Base-by-base conservation (phyloP, 2,329 filamentous ascomycete species). In the Claviceps sp. region DNA sequence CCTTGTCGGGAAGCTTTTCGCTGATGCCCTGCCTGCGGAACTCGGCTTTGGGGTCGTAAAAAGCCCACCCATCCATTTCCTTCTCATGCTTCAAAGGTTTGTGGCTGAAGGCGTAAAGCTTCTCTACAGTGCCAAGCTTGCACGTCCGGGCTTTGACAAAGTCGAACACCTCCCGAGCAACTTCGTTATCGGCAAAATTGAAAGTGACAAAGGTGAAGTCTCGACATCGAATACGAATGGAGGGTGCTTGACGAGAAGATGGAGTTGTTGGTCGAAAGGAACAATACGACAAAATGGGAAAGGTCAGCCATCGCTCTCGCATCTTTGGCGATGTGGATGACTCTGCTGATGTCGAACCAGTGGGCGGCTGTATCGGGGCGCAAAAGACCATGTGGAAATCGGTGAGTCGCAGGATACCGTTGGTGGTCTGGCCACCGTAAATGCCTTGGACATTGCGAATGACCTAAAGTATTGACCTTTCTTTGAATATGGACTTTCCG, bases 171-270 rank as follows among this genome's bases (percentile, higher is more conserved):
- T 95, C 87, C 53, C 86, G 81, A 8, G 89, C 91, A 57, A 82
- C 75, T 51, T 76, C 76, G 61, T 90, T 85, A 52, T 85, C 81
- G 20, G 72, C 64, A 64, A 98, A 95, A 68, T 90, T 89, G 70
- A 98, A 90, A 55, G 87, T 90, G 55, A 95, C 82, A 67, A 90
- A 95, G 48, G 82, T 91, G 66, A 98, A 97, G 72, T 98, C 93
- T 53, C 91, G 86, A 64, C 90, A 89, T 50, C 89, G 84, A 55
- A 98, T 72, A 50, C 91, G 85, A 63, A 98, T 89, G 3, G 87
- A 87, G 5, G 90, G 89, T 36, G 82, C 78, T 55, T 89, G 78
- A 49, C 81, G 78, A 53, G 85, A 85, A 13, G 76, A 73, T 6
- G 80, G 75, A 18, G 86, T 84, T 47, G 84, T 82, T 30, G 89